These are phyloP conservation scores for Cercospora sp. DNA, from an alignment of 2,329 filamentous ascomycete genomes.

Conservation along the genomic window DNA sequence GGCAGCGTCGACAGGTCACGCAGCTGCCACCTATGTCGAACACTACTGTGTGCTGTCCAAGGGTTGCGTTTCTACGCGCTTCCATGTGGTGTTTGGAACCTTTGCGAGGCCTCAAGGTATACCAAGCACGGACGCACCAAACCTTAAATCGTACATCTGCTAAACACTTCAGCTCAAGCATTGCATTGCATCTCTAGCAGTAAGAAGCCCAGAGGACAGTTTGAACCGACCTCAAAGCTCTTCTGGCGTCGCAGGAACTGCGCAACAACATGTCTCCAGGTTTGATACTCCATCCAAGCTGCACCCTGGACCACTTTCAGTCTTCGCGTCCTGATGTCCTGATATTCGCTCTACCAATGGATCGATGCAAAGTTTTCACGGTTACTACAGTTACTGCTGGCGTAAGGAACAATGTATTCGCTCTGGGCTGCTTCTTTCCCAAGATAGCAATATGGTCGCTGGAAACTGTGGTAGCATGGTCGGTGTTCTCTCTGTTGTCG, in stretches of 20 bases:
- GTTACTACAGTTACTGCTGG: background rate
- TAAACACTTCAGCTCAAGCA: background rate
- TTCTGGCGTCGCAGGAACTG: background rate
- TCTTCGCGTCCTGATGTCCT: background rate
- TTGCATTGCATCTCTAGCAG: background rate
- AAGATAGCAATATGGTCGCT: background rate
- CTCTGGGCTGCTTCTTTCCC: background rate
- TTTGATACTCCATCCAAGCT: background rate
- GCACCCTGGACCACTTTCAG: background rate
- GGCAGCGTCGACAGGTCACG: background rate
- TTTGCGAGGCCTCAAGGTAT: background rate
- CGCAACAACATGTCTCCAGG: background rate
- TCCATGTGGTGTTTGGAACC: background rate
- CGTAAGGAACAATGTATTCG: background rate
- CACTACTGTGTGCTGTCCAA: background rate
- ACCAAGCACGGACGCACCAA: background rate
- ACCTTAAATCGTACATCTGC: background rate
- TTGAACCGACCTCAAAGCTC: background rate
- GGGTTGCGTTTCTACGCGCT: background rate
- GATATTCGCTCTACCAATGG: background rate
- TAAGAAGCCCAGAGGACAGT: background rate
- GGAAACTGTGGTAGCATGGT: background rate
- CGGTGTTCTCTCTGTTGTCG: background rate
- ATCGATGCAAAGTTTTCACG: background rate
- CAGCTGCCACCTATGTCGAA: background rate